Evolutionary conservation across 1,139 yeast species (phyloP), one percentile per base, ranked within the genome.

Genomic region (Taiozyma sp.): DNA sequence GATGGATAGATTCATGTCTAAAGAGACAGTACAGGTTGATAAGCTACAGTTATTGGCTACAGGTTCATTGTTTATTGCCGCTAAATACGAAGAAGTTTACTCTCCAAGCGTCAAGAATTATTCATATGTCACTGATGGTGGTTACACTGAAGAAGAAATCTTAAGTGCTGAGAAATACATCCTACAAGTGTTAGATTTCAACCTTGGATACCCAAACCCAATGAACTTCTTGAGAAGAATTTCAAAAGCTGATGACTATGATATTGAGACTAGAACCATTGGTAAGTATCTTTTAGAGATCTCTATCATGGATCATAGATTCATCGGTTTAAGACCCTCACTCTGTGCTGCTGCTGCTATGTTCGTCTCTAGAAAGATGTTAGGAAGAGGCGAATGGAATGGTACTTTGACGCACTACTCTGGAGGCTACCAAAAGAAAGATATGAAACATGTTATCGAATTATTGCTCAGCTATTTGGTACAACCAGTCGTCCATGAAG

Each of bases 11-110:
- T 91, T 89, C 70, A 79, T 93, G 82, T 83, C 95, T 13, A 72
- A 78, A 53, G 91, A 87, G 60, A 78, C 78, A 48, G 93, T 91
- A 38, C 85, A 87, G 53, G 82, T 91, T 55, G 91, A 87, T 63
- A 84, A 88, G 69, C 73, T 92, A 53, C 99, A 93, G 73, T 76
- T 92, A 54, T 79, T 92, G 51, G 98, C 97, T 8, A 88, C 96
- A 6, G 91, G 97, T 1, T 81, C 96, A 8, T 72, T 92, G 57
- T 88, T 91, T 68, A 86, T 92, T 55, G 97, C 98, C 34, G 96
- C 97, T 19, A 92, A 92, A 71, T 91, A 88, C 68, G 99, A 93
- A 71, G 99, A 93, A 71, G 96, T 93, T 38, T 88, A 87, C 66
- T 80, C 93, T 12, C 99, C 99, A 5, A 85, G 93, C 45, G 86